Base-by-base conservation (phyloP, 2,329 filamentous ascomycete genomes). In the Apiospora saccharicola region DNA sequence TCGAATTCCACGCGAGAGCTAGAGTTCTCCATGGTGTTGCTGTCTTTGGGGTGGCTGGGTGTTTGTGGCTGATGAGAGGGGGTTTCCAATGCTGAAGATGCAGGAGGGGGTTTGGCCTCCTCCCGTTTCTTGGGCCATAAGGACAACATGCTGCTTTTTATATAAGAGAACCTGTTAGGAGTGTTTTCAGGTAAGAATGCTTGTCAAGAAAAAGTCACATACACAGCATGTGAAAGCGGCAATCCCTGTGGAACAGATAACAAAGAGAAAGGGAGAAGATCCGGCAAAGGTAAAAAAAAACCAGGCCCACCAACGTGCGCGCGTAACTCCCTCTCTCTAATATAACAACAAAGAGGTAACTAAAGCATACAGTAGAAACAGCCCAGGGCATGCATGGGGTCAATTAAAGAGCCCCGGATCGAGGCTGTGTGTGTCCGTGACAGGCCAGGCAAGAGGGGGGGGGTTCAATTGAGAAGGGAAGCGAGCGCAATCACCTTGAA, bases 401-500 rank as follows among this genome's bases (percentile, higher is more conserved):
- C 30, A 30, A 34, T 61, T 37, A 34, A 16, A 37, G 16, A 61
- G 16, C 30, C 51, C 53, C 37, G 30, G 30, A 61, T 8, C 16
- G 53, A 37, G 53, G 53, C 53, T 61, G 53, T n/a, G 53, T 8
- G 53, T 61, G 53, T n/a, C 30, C 5, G 53, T 61, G 53, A 37
- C 53, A 61, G 30, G 53, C 26, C 53, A 30, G 53, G 53, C 5
- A 16, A n/a, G n/a, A n/a, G n/a, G 53, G 26, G 53, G 51, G 7
- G 30, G 53, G 30, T 37, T 8, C 22, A 64, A 24, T 10, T 37
- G 2, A 41, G 22, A 41, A 64, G 57, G 57, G 57, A 64, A 64
- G 57, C 19, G 19, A 64, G 57, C 57, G 57, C 57, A 64, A 64
- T 64, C 57, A 64, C 57, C 57, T 64, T 64, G 57, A 64, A 64